Percentiles rank a stretch among this genome's conserved stretches.
These are phyloP conservation scores for Diddensiella santjacobensis DNA, from an alignment of 805 yeast genomes.

Conservation along the genomic window DNA sequence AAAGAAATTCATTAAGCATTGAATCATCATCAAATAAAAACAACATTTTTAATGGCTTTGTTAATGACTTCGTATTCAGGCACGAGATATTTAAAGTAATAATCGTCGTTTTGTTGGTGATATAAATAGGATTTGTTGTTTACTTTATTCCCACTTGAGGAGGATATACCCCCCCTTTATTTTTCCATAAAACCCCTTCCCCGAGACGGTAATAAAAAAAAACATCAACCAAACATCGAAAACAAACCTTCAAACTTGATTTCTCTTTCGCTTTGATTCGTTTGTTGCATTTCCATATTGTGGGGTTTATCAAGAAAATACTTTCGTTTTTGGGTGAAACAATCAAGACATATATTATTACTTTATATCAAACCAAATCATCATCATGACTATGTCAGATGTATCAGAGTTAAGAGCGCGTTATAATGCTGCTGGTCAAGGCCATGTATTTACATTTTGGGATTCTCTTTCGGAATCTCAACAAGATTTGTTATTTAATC, in stretches of 20 bases:
- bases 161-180: background rate
- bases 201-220: background rate
- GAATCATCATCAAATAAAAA: no score
- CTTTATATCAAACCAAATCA: background rate
- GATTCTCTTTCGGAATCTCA: slow-evolving; percentile 30
- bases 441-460: slow-evolving; percentile 39
- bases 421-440: slow-evolving; percentile 37
- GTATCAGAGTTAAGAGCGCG: slow-evolving; percentile 14
- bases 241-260: no score
- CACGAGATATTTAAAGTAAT: no score
- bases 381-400: slow-evolving; percentile 22
- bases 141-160: background rate
- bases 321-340: no score
- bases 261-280: background rate
- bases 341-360: no score
- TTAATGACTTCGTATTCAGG: no score
- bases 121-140: background rate
- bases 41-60: no score
- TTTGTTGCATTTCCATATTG: background rate
- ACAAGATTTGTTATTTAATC: slow-evolving; percentile 29
- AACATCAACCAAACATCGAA: no score
- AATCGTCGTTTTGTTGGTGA: no score
- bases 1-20: no score
- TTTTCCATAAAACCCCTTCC: background rate
- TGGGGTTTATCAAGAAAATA: no score